Conservation (phyloP, 2,329 filamentous ascomycete genomes). For the Monilinia fructicola region DNA sequence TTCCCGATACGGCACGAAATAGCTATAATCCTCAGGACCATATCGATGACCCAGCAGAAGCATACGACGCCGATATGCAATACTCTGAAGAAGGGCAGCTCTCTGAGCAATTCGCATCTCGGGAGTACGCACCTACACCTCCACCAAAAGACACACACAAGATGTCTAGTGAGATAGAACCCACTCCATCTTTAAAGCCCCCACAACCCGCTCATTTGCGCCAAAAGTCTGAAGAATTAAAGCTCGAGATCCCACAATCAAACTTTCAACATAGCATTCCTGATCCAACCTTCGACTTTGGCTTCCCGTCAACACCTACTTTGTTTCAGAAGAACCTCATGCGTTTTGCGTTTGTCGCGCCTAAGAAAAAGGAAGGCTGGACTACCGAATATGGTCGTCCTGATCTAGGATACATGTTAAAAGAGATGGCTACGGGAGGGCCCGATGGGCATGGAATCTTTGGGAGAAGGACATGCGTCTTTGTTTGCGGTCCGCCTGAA, state of each 20-base stretch:
- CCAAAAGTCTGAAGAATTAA: conserved; percentile 30
- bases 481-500: conserved; percentile 84
- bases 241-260: conserved; percentile 31
- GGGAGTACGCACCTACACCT: conserved; percentile 25
- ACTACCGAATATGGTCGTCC: conserved; percentile 89
- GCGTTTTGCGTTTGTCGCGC: conserved; percentile 80
- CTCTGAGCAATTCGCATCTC: conserved; percentile 27
- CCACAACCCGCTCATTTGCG: conserved; percentile 31
- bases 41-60: conserved; percentile 31
- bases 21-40: conserved; percentile 38
- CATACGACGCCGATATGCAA: conserved; percentile 14
- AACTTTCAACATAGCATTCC: conserved; percentile 15
- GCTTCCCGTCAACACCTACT: conserved; percentile 80
- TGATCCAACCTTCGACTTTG: conserved; percentile 64
- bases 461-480: conserved; percentile 80
- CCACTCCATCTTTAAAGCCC: conserved; percentile 17
- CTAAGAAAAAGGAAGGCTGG: conserved; percentile 76
- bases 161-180: conserved; percentile 5
- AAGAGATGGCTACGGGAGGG: conserved; percentile 74
- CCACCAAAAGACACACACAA: conserved; percentile 18
- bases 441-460: conserved; percentile 66
- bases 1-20: conserved; percentile 29
- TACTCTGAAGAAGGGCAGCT: conserved; percentile 24
- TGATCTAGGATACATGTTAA: conserved; percentile 82
- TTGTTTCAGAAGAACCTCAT: conserved; percentile 87